These are phyloP conservation scores for Petunia secreta DNA, from an alignment of 257 asterid genomes.

Conservation along the genomic window DNA sequence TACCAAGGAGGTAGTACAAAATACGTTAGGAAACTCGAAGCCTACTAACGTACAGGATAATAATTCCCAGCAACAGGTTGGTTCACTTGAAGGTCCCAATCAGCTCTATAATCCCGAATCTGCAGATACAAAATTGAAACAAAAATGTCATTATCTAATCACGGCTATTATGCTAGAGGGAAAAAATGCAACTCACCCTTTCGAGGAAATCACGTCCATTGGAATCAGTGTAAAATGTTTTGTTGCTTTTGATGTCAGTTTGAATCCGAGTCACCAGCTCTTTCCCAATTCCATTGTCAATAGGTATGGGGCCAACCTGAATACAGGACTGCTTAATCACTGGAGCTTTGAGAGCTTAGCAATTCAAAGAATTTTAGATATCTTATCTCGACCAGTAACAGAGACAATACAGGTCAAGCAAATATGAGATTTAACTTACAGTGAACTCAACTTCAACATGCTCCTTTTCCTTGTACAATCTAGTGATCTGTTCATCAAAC, in stretches of 20 bases:
- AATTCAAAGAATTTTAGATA: constrained; percentile 14
- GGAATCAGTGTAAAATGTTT: constrained; percentile 85
- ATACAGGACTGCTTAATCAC: constrained; percentile 26
- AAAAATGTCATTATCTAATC: constrained; percentile 24
- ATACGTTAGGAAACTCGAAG: background rate
- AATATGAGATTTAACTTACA: constrained; percentile 47
- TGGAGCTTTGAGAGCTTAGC: constrained; percentile 16
- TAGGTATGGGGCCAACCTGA: constrained; percentile 96
- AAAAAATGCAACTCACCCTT: constrained; percentile 54
- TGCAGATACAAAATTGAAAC: constrained; percentile 35
- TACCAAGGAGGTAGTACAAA: no score
- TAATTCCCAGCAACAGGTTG: constrained; percentile 95
- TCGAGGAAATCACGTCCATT: constrained; percentile 92
- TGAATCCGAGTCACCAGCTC: constrained; percentile 78
- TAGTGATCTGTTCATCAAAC: constrained; percentile 59
- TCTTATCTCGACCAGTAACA: background rate
- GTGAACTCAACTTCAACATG: constrained; percentile 85
- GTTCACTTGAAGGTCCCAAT: constrained; percentile 90
- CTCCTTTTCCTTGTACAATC: constrained; percentile 89
- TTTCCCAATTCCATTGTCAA: constrained; percentile 79
- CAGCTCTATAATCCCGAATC: constrained; percentile 85
- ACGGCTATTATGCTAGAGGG: constrained; percentile 6
- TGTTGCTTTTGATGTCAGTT: constrained; percentile 64
- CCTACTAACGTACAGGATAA: constrained; percentile 69
- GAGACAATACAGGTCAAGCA: constrained; percentile 16